Evolutionary conservation across 495 filamentous ascomycete species (phyloP), one percentile per base, ranked within the genome.

Genomic region (Penicillium longicatenatum): DNA sequence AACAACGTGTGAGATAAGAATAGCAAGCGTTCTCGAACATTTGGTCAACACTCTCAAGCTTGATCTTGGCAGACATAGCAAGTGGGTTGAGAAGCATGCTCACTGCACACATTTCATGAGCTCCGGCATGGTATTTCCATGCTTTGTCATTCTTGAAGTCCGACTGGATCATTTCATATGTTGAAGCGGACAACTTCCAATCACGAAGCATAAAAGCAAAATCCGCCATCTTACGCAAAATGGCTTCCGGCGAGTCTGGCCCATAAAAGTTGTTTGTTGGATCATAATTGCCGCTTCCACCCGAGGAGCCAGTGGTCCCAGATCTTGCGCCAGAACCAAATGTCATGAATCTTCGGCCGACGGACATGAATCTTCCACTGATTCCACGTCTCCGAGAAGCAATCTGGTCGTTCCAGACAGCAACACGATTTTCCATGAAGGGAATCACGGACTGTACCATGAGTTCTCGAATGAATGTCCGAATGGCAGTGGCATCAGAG

Each of bases 171-270:
- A 98, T 79, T 19, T 98, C 94, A 70, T 97, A 98, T 0, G 89
- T 93, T 9, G 85, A 89, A 61, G 92, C 84, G 44, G 94, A 88
- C n/a, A 98, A 77, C 68, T 93, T 96, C 84, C 86, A 98, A 70
- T 98, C 94, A 22, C 94, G 84, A 21, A 98, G 82, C 89, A 98
- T 95, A 63, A 98, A 95, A 6, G 92, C 87, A 72, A 91, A 98
- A 66, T 98, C 94, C 14, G 91, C 94, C 48, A 98, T 80, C 62
- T 93, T 94, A 12, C 94, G 88, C 85, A 98, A 89, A 52, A 91
- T 80, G 16, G 94, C 92, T 75, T 98, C 94, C 0, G 91, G 85
- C 0, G 86, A 74, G 50, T 94, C 90, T 7, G 88, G 89, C n/a
- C 81, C 78, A 70, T 98, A 98, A 67, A 88, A 95, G 8, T 91